These are phyloP conservation scores for Cercospora sp. DNA, from an alignment of 2,329 filamentous ascomycete genomes.

Conservation along the genomic window DNA sequence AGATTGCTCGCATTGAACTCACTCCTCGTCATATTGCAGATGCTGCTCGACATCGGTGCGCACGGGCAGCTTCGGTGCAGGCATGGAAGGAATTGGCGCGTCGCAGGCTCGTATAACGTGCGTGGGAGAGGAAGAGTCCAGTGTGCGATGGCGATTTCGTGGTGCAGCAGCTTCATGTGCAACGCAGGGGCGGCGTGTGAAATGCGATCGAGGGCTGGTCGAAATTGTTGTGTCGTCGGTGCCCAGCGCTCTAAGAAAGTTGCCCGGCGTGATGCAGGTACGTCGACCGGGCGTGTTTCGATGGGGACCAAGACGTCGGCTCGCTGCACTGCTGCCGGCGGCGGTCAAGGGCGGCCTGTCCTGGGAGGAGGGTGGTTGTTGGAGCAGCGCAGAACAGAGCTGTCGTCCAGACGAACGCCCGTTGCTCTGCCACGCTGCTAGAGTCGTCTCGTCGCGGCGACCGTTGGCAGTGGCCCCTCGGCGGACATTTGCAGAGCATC, in stretches of 20 bases:
- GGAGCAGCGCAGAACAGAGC: background rate
- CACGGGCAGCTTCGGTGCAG: background rate
- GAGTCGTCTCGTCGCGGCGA: background rate
- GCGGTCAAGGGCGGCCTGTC: background rate
- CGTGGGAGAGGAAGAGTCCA: background rate
- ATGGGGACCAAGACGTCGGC: background rate
- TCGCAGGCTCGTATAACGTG: background rate
- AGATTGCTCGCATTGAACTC: background rate
- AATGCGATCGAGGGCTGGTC: background rate
- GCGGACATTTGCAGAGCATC: background rate
- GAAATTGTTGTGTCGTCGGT: background rate
- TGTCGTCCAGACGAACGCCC: background rate
- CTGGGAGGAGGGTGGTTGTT: background rate
- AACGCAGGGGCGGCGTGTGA: background rate
- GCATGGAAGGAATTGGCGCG: background rate
- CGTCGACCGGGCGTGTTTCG: background rate
- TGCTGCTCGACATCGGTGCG: background rate
- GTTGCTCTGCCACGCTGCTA: background rate
- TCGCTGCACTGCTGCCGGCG: background rate
- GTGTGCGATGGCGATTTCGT: background rate
- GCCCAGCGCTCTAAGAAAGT: slow-evolving; percentile 3
- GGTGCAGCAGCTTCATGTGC: slow-evolving; percentile 7
- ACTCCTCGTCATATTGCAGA: slow-evolving; percentile 2
- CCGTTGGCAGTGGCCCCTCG: background rate
- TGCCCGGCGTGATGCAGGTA: slow-evolving; percentile 3